Percentiles rank a stretch among this genome's conserved stretches.
Evolutionary conservation across 345 rosid genomes (phyloP).

Genomic region (Psidium guajava): DNA sequence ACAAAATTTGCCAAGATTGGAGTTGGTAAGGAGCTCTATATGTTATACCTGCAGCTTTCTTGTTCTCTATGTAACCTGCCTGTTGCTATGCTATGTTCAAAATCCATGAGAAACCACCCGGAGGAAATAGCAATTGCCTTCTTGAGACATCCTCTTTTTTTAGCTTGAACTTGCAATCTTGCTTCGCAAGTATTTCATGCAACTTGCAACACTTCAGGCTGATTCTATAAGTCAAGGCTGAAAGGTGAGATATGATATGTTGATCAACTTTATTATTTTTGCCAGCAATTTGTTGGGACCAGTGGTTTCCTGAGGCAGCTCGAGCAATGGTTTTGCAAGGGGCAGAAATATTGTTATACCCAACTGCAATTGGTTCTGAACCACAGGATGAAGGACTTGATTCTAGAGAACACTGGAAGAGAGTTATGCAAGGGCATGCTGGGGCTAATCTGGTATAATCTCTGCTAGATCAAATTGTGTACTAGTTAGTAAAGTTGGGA

Average conservation of each 20-base stretch:
- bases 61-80: background rate
- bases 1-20: constrained; percentile 90
- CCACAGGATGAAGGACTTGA: constrained; percentile 91
- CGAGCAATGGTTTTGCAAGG: constrained; percentile 84
- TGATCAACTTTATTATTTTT: background rate
- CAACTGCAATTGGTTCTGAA: constrained; percentile 93
- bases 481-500: background rate
- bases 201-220: background rate
- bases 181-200: background rate
- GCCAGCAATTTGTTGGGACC: constrained; percentile 94
- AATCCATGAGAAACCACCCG: background rate
- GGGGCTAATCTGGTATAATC: constrained; percentile 78
- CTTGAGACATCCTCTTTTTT: background rate
- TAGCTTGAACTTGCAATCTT: background rate
- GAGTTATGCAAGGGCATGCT: constrained; percentile 99
- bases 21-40: constrained; percentile 42
- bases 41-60: background rate
- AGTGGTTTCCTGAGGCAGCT: constrained; percentile 96
- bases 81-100: background rate
- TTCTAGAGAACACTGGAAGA: constrained; percentile 85
- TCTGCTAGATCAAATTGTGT: background rate
- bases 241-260: background rate
- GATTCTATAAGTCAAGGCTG: background rate
- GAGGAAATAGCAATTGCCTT: background rate
- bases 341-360: constrained; percentile 83